phyloP scores from a whole-genome alignment of 1,284 basidiomycete species.

The Stygiomarasmius scandens region DNA sequence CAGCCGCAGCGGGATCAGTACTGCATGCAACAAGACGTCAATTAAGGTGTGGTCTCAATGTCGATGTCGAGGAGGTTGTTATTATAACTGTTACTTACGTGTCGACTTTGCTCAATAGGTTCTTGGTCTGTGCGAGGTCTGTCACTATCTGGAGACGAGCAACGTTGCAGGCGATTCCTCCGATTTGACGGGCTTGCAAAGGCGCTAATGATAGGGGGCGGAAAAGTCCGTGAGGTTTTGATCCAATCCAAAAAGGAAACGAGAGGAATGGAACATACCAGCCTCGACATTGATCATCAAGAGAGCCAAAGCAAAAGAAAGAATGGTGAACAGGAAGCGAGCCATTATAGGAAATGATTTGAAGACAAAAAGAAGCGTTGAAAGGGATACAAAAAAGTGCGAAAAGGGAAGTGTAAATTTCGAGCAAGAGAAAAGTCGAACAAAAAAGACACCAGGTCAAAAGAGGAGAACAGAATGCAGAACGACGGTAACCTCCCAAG shows the following conservation, averaged over 20 bases:
- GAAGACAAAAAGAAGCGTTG: constrained; percentile 3
- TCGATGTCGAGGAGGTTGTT: background rate
- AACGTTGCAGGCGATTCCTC: constrained; percentile 30
- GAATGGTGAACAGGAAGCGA: constrained; percentile 15
- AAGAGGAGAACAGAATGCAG: background rate
- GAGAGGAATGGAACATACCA: too few relatives aligned
- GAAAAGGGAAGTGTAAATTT: background rate
- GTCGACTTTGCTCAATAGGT: constrained; percentile 27
- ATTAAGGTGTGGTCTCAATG: background rate
- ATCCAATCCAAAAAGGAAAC: too few relatives aligned
- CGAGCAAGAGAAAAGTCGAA: background rate
- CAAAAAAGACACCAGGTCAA: constrained; percentile 26
- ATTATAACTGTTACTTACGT: constrained; percentile 22
- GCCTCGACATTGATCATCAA: constrained; percentile 18
- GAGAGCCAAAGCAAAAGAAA: constrained; percentile 20
- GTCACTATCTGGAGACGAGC: constrained; percentile 36
- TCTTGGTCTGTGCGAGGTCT: constrained; percentile 27
- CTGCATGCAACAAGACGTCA: constrained; percentile 3
- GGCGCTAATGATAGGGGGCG: too few relatives aligned
- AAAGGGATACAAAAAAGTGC: background rate
- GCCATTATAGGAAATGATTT: constrained; percentile 17
- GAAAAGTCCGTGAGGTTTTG: too few relatives aligned
- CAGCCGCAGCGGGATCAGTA: constrained; percentile 28
- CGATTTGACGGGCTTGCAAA: constrained; percentile 23
- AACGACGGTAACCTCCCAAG: background rate